Percentiles rank a stretch among this genome's conserved stretches.
Conservation (phyloP, 768 basidiomycete genomes). For the Fomitopsis serialis region DNA sequence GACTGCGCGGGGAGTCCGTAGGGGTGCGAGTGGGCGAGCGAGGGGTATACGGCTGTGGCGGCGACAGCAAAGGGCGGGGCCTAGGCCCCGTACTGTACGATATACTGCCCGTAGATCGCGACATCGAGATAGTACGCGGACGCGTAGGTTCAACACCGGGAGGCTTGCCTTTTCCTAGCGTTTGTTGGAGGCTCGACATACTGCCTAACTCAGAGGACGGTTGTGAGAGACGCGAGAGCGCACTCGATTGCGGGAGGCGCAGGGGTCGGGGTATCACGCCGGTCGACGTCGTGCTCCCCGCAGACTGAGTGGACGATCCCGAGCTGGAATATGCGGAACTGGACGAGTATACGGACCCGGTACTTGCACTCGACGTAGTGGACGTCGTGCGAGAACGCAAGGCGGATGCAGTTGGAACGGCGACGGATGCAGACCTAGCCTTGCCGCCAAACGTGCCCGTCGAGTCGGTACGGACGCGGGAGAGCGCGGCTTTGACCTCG, state of each 20-base stretch:
- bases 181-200: conserved; percentile 1
- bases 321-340: background rate
- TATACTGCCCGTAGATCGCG: conserved; percentile 1
- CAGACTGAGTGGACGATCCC: background rate
- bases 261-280: conserved; percentile 17
- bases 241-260: conserved; percentile 15
- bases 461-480: background rate
- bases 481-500: background rate
- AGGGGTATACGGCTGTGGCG: conserved; percentile 1
- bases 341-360: background rate
- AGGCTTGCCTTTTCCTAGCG: background rate
- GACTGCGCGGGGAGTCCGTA: conserved; percentile 2
- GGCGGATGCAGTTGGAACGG: background rate
- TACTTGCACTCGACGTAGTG: background rate
- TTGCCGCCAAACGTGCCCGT: background rate
- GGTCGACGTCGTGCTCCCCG: background rate
- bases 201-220: conserved; percentile 4
- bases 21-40: background rate
- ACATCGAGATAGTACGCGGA: conserved; percentile 10
- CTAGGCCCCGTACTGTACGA: background rate
- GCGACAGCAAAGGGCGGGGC: background rate
- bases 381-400: background rate
- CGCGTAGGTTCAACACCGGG: conserved; percentile 1
- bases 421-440: background rate
- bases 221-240: conserved; percentile 7